Evolutionary conservation across 2,329 filamentous ascomycete genomes (phyloP).

Genomic region (Botrytis squamosa): DNA sequence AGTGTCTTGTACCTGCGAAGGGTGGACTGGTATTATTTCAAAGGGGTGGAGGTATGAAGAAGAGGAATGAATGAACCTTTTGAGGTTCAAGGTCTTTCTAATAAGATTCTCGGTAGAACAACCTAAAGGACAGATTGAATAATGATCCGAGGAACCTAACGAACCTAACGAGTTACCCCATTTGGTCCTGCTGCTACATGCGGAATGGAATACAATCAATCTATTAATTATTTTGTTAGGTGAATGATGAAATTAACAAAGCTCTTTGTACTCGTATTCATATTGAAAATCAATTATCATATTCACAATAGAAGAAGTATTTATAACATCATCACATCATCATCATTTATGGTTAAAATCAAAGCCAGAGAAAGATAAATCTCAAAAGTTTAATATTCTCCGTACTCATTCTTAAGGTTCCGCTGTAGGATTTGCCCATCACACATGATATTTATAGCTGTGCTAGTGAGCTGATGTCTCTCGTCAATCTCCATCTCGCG

Average conservation of each 20-base stretch:
- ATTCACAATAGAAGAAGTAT: neutral
- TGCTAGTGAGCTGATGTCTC: neutral
- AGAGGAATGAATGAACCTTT: slow-evolving; percentile 12
- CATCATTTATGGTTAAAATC: neutral
- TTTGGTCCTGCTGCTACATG: slow-evolving; percentile 3
- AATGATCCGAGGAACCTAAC: slow-evolving; percentile 3
- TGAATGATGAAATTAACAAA: neutral
- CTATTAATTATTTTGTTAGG: neutral
- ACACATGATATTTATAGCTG: neutral
- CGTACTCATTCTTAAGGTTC: neutral
- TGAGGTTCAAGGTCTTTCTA: slow-evolving; percentile 8
- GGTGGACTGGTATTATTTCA: neutral
- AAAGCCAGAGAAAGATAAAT: neutral
- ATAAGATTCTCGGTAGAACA: slow-evolving; percentile 18
- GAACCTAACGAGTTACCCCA: slow-evolving; percentile 7
- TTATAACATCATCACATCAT: neutral
- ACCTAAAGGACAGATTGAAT: slow-evolving; percentile 10
- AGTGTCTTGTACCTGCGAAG: neutral
- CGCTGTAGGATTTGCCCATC: neutral
- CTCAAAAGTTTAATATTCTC: slow-evolving; percentile 1
- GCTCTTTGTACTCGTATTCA: neutral
- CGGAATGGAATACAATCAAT: neutral
- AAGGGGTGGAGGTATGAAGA: slow-evolving; percentile 12
- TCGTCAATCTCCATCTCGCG: neutral
- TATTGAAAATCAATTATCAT: neutral